These are phyloP conservation scores for Datisca glomerata DNA, from an alignment of 306 rosid genomes.

Conservation along the genomic window DNA sequence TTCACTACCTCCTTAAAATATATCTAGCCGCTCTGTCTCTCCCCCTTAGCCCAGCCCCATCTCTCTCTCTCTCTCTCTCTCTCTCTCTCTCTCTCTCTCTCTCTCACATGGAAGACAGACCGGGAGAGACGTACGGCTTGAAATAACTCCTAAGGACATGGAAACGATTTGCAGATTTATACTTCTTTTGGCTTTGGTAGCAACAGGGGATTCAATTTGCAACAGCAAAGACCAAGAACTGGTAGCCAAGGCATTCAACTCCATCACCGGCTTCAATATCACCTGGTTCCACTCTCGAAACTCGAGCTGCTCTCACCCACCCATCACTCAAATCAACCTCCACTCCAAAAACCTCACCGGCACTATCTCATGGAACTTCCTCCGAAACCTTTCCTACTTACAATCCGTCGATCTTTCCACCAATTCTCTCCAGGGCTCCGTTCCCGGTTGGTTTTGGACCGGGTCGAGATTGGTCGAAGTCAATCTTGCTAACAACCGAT, in stretches of 20 bases:
- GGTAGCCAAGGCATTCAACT: constrained; percentile 44
- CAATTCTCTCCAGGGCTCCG: constrained; percentile 48
- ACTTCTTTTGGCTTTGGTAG: constrained; percentile 25
- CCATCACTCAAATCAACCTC: constrained; percentile 28
- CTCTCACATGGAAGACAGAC: background rate
- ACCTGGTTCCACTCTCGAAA: constrained; percentile 24
- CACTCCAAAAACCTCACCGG: constrained; percentile 52
- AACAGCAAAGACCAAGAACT: constrained; percentile 31
- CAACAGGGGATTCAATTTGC: constrained; percentile 39
- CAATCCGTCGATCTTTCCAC: constrained; percentile 51
- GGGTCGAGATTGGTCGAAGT: constrained; percentile 23
- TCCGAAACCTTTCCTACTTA: constrained; percentile 43
- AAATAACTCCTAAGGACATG: constrained; percentile 15
- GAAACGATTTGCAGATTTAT: constrained; percentile 16
- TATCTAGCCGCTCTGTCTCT: background rate
- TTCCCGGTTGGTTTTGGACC: constrained; percentile 65
- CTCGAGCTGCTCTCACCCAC: constrained; percentile 35
- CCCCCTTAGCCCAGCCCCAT: too few relatives aligned
- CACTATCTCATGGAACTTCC: constrained; percentile 46
- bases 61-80: background rate
- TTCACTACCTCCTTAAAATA: background rate
- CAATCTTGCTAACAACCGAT: constrained; percentile 47
- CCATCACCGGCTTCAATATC: constrained; percentile 45
- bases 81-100: background rate
- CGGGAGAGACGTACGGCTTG: background rate